Conservation (phyloP, 2,329 filamentous ascomycete genomes). For the Aspergillus viridinutans region DNA sequence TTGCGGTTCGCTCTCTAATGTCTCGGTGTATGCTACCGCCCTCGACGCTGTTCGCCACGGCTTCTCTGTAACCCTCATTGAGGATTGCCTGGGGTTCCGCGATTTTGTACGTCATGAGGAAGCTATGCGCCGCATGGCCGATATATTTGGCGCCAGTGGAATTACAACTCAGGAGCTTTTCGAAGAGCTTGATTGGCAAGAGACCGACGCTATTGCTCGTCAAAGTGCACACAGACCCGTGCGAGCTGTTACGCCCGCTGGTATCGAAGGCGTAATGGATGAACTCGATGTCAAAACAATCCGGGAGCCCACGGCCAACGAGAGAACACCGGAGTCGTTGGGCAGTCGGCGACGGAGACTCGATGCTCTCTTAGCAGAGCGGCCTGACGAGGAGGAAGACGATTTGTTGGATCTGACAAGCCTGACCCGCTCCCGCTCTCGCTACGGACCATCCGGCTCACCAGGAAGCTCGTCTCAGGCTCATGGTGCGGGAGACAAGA, state of each 20-base stretch:
- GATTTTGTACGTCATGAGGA: slow-evolving; percentile 63
- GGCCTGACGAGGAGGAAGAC: slow-evolving; percentile 14
- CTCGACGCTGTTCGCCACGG: slow-evolving; percentile 86
- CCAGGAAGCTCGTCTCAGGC: slow-evolving; percentile 1
- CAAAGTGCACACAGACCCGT: slow-evolving; percentile 12
- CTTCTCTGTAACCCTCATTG: slow-evolving; percentile 77
- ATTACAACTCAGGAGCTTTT: slow-evolving; percentile 59
- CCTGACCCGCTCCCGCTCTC: slow-evolving; percentile 15
- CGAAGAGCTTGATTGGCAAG: slow-evolving; percentile 40
- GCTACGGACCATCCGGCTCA: slow-evolving; percentile 7
- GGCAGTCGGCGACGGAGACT: slow-evolving; percentile 7
- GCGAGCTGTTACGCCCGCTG: slow-evolving; percentile 20
- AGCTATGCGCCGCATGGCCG: slow-evolving; percentile 66
- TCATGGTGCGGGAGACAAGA: slow-evolving; percentile 9
- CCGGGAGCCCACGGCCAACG: slow-evolving; percentile 5
- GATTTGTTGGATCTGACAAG: slow-evolving; percentile 17
- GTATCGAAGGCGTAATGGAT: slow-evolving; percentile 34
- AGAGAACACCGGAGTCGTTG: slow-evolving; percentile 7
- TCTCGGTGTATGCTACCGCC: slow-evolving; percentile 86
- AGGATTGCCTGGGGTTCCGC: slow-evolving; percentile 84
- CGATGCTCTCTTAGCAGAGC: slow-evolving; percentile 9
- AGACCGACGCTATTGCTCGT: slow-evolving; percentile 36
- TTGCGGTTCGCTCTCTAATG: slow-evolving; percentile 79
- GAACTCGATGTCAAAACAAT: slow-evolving; percentile 27
- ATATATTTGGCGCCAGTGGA: slow-evolving; percentile 69